phyloP scores from a whole-genome alignment of 2,329 filamentous ascomycete species.

The Hymenoscyphus scutula region DNA sequence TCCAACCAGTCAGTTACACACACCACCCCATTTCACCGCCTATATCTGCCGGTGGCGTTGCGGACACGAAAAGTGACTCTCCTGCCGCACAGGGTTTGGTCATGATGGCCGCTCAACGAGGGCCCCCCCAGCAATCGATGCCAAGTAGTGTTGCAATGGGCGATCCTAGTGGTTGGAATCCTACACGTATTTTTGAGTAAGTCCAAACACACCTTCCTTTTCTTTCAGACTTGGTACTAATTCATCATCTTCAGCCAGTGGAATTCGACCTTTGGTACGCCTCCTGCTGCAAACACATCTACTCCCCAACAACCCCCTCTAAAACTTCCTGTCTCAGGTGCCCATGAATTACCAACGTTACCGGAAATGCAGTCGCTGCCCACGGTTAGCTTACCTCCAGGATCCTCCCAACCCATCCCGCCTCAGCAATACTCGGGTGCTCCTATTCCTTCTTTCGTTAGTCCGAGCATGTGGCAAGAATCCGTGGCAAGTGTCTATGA shows the following conservation, averaged over 20 bases:
- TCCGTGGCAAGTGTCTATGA: constrained; percentile 69
- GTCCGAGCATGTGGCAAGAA: constrained; percentile 71
- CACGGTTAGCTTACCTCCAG: constrained; percentile 45
- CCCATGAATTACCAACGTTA: constrained; percentile 48
- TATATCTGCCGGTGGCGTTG: constrained; percentile 66
- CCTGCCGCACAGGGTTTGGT: constrained; percentile 68
- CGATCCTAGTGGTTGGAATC: constrained; percentile 75
- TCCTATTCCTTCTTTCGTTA: constrained; percentile 59
- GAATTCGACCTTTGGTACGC: constrained; percentile 85
- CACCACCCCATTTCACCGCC: constrained; percentile 77
- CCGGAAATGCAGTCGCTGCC: constrained; percentile 48
- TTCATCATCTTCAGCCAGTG: constrained; percentile 67
- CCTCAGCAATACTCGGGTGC: constrained; percentile 53
- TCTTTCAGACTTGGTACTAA: neutral
- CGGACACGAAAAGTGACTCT: constrained; percentile 73
- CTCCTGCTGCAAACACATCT: constrained; percentile 35
- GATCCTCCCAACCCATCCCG: constrained; percentile 46
- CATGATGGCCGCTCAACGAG: constrained; percentile 59
- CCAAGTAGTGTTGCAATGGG: constrained; percentile 56
- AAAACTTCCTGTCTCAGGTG: constrained; percentile 37
- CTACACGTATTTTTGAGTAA: constrained; percentile 85
- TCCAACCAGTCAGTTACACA: constrained; percentile 63
- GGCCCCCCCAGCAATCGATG: constrained; percentile 50
- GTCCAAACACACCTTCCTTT: constrained; percentile 38
- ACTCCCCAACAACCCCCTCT: constrained; percentile 38